These are phyloP conservation scores for Candida caryicola DNA, from an alignment of 805 yeast genomes.

Conservation along the genomic window DNA sequence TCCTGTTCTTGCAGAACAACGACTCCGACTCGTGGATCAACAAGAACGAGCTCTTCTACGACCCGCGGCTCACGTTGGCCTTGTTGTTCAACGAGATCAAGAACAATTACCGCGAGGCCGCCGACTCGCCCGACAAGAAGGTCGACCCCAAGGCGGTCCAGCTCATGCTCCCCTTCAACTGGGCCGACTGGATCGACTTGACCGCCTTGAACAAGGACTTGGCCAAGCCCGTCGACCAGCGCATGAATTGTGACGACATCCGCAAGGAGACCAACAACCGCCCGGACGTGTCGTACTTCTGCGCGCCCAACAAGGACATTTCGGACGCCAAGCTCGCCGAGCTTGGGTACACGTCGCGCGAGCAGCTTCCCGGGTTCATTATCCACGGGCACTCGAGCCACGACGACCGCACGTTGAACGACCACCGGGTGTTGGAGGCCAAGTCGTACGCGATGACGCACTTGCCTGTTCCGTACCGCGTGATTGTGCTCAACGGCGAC, in stretches of 20 bases:
- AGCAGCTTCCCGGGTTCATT: constrained; percentile 27
- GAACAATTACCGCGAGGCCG: neutral
- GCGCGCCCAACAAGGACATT: constrained; percentile 16
- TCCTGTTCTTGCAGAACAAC: constrained; percentile 12
- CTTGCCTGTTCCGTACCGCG: constrained; percentile 19
- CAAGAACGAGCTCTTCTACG: constrained; percentile 16
- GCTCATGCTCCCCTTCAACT: constrained; percentile 21
- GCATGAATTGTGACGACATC: constrained; percentile 13
- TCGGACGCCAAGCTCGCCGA: constrained; percentile 16
- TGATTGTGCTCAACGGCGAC: constrained; percentile 23
- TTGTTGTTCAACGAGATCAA: constrained; percentile 11
- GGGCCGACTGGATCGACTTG: constrained; percentile 28
- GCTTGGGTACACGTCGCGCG: constrained; percentile 21
- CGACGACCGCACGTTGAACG: constrained; percentile 23
- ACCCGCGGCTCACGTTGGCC: constrained; percentile 21
- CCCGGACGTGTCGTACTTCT: constrained; percentile 13
- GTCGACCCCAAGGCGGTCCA: neutral
- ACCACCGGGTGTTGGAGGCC: constrained; percentile 17
- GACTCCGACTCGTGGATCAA: constrained; percentile 19
- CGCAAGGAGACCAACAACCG: constrained; percentile 9
- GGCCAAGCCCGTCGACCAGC: constrained; percentile 3
- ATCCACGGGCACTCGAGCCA: constrained; percentile 23
- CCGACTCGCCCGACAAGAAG: neutral
- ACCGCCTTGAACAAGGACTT: constrained; percentile 10
- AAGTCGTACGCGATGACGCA: constrained; percentile 17